Conservation (phyloP, 805 yeast genomes). For the Starmerella floris region DNA sequence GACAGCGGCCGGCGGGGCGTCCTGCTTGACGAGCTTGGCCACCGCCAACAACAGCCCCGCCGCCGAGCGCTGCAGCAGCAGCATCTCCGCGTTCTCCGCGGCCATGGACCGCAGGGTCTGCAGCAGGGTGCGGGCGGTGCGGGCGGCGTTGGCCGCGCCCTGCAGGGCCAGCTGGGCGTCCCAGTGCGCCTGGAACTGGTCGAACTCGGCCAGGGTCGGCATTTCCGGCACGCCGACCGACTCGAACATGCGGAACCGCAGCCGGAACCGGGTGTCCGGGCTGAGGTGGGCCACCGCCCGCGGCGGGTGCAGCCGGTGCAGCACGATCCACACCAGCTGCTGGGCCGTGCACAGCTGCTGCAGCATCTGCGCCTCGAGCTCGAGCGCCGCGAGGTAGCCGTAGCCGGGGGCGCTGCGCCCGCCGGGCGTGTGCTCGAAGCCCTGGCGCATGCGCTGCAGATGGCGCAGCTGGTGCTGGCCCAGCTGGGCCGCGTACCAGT, state of each 20-base stretch:
- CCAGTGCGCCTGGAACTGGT: constrained; percentile 12
- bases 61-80: constrained; percentile 18
- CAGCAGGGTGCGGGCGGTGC: constrained; percentile 11
- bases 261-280: constrained; percentile 32
- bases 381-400: constrained; percentile 22
- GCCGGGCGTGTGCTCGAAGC: constrained; percentile 19
- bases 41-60: constrained; percentile 18
- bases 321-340: constrained; percentile 20
- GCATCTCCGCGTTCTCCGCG: constrained; percentile 17
- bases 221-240: constrained; percentile 65
- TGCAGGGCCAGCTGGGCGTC: constrained; percentile 20
- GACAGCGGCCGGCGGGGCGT: constrained; percentile 11
- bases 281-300: constrained; percentile 8
- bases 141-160: constrained; percentile 19
- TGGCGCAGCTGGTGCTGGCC: constrained; percentile 33
- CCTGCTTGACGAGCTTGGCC: constrained; percentile 7
- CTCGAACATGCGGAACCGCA: constrained; percentile 68
- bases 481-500: constrained; percentile 52
- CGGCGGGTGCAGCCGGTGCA: constrained; percentile 15
- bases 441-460: constrained; percentile 30
- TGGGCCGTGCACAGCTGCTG: constrained; percentile 26
- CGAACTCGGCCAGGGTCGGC: constrained; percentile 36
- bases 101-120: constrained; percentile 16
- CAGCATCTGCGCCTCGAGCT: constrained; percentile 25
- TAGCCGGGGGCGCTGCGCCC: constrained; percentile 18